A percentile compares a stretch with the other conserved stretches of the same genome.
phyloP scores from a whole-genome alignment of 495 filamentous ascomycete species.

The Penicillium lividum region DNA sequence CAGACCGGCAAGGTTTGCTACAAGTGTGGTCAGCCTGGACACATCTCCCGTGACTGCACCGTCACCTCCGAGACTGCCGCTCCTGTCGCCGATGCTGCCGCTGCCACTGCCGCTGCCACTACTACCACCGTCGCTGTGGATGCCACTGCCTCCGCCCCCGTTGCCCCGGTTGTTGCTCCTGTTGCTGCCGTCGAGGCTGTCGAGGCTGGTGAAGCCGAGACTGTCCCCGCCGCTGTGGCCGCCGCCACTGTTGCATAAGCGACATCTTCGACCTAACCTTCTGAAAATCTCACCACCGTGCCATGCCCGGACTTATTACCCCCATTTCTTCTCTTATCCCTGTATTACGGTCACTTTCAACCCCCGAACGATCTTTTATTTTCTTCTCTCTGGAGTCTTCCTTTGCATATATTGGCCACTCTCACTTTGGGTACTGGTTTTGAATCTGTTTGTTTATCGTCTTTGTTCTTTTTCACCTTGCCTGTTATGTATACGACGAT shows the following conservation, averaged over 20 bases:
- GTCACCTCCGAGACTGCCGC: conserved; percentile 54
- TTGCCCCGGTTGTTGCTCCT: conserved; percentile 35
- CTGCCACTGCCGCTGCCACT: conserved; percentile 39
- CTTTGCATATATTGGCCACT: conserved; percentile 45
- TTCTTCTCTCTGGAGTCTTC: conserved; percentile 30
- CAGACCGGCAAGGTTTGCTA: conserved; percentile 98
- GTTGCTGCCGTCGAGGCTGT: conserved; percentile 31
- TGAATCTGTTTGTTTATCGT: conserved; percentile 7
- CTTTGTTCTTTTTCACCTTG: conserved; percentile 12
- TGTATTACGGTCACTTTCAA: conserved; percentile 39
- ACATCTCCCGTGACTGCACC: conserved; percentile 94
- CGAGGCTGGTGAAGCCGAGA: conserved; percentile 25
- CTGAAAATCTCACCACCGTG: conserved; percentile 26
- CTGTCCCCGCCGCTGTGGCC: conserved; percentile 37
- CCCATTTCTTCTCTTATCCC: conserved; percentile 30
- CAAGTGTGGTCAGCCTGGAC: conserved; percentile 90
- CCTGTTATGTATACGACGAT: conserved; percentile 48
- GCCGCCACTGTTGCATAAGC: conserved; percentile 52
- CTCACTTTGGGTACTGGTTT: conserved; percentile 9
- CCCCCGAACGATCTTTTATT: conserved; percentile 23
- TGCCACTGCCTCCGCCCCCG: conserved; percentile 44
- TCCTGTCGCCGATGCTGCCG: conserved; percentile 27
- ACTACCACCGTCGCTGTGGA: conserved; percentile 35
- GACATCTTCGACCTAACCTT: background rate
- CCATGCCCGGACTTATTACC: conserved; percentile 15